Base-by-base conservation (phyloP, 495 filamentous ascomycete genomes). In the Aspergillus coremiiformis region DNA sequence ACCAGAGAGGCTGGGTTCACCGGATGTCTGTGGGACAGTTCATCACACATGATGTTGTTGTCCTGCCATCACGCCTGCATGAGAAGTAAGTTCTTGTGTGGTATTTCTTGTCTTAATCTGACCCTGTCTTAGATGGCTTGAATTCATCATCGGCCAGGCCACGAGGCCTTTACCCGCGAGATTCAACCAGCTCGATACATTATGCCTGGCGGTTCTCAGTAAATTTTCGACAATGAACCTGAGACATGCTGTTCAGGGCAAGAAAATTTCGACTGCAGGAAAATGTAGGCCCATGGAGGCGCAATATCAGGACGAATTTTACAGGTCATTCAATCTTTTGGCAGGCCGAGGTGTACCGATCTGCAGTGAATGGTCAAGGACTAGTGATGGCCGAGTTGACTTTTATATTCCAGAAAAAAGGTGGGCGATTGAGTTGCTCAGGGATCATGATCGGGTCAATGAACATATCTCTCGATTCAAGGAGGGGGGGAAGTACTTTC, bases 221-320 rank as follows among this genome's bases (percentile, higher is more conserved):
- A 10, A 47, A 14, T 52, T 56, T 44, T 52, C 54, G 8, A 27
- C 9, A 12, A 22, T 19, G 24, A 42, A 12, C 32, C 27, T 56
- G 11, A 47, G 17, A 24, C 22, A 52, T 15, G 48, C 43, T 4
- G 11, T 20, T 8, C 5, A 44, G 8, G 54, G 54, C 33, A 56
- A 52, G 32, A 55, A 23, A 44, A 23, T 56, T 24, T 61, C 49
- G 26, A 61, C 22, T 47, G 54, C 39, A 27, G 39, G 43, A 22
- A 41, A 51, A 52, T 33, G 17, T 26, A 50, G 44, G 39, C 57
- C 54, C 9, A 5, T 63, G 14, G 60, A 58, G 27, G 54, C 54
- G 19, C 57, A 63, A 30, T 63, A 60, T 51, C 60, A 60, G 44
- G 60, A 57, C 45, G 56, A 62, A 20, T 62, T 56, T 52, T 62